Conservation (phyloP, 2,329 filamentous ascomycete species). For the Calonectria naviculata region DNA sequence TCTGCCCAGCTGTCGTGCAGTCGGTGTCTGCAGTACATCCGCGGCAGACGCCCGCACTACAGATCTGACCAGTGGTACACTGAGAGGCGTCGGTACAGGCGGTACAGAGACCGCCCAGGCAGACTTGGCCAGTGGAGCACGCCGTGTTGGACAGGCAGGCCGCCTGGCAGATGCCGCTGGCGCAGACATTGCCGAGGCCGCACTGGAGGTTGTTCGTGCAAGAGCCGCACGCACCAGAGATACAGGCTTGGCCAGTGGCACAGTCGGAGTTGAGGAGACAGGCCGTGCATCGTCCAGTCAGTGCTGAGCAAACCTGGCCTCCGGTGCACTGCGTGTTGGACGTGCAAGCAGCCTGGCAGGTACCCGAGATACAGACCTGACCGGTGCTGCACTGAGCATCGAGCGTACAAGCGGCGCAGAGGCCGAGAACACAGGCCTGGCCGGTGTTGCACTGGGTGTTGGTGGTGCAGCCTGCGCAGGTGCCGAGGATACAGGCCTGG, state of each 20-base stretch:
- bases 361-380: slow-evolving; percentile 21
- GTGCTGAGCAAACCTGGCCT: slow-evolving; percentile 7
- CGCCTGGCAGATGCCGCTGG: slow-evolving; percentile 12
- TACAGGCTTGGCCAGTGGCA: slow-evolving; percentile 8
- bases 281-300: slow-evolving; percentile 14
- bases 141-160: slow-evolving; percentile 18
- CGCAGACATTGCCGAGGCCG: slow-evolving; percentile 23
- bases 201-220: slow-evolving; percentile 19
- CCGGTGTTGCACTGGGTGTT: slow-evolving; percentile 12
- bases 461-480: slow-evolving; percentile 7
- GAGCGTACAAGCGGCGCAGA: slow-evolving; percentile 10
- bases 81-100: slow-evolving; percentile 9
- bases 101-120: slow-evolving; percentile 4
- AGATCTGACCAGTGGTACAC: slow-evolving; percentile 16
- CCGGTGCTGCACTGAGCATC: slow-evolving; percentile 13
- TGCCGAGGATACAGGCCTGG: slow-evolving; percentile 23
- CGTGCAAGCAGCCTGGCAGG: slow-evolving; percentile 15
- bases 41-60: slow-evolving; percentile 11
- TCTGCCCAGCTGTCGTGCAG: slow-evolving; percentile 8
- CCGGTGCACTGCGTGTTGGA: slow-evolving; percentile 5
- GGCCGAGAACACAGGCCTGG: slow-evolving; percentile 4
- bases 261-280: slow-evolving; percentile 16
- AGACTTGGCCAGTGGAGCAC: slow-evolving; percentile 7
- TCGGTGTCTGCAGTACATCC: slow-evolving; percentile 6
- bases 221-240: not conserved